These are phyloP conservation scores for Neofusicoccum sp. DNA, from an alignment of 2,329 filamentous ascomycete genomes.

Conservation along the genomic window DNA sequence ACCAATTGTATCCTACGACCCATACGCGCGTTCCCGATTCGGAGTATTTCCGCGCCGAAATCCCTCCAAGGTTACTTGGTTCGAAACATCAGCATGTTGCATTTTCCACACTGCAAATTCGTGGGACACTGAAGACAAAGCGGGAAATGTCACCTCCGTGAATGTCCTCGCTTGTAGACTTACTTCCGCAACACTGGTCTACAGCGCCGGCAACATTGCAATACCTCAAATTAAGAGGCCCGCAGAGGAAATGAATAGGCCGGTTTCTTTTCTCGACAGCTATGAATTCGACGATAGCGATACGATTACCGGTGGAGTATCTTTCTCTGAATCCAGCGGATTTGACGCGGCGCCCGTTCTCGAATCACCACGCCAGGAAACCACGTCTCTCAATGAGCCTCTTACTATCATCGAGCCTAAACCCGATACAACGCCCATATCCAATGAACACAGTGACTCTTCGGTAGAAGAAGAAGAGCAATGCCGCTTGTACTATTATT, in stretches of 20 bases:
- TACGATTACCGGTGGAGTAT: slow-evolving; percentile 22
- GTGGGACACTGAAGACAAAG: slow-evolving; percentile 58
- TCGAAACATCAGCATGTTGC: slow-evolving; percentile 67
- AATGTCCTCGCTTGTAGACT: slow-evolving; percentile 69
- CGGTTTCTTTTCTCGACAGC: slow-evolving; percentile 51
- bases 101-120: slow-evolving; percentile 74
- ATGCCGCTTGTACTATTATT: slow-evolving; percentile 71
- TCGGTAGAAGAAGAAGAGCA: slow-evolving; percentile 59
- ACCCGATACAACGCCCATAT: background rate
- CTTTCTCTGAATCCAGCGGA: background rate
- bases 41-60: slow-evolving; percentile 67
- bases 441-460: background rate
- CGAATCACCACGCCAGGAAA: slow-evolving; percentile 28
- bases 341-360: slow-evolving; percentile 32
- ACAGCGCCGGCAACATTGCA: slow-evolving; percentile 64
- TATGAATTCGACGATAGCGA: slow-evolving; percentile 38
- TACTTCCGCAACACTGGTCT: slow-evolving; percentile 67
- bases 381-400: slow-evolving; percentile 14
- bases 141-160: slow-evolving; percentile 48
- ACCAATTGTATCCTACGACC: slow-evolving; percentile 63
- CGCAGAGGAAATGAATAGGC: slow-evolving; percentile 27
- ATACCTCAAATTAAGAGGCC: slow-evolving; percentile 47
- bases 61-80: slow-evolving; percentile 64
- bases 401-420: background rate
- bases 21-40: slow-evolving; percentile 61